Conservation (phyloP, 495 filamentous ascomycete species). For the Annulohypoxylon bovei region DNA sequence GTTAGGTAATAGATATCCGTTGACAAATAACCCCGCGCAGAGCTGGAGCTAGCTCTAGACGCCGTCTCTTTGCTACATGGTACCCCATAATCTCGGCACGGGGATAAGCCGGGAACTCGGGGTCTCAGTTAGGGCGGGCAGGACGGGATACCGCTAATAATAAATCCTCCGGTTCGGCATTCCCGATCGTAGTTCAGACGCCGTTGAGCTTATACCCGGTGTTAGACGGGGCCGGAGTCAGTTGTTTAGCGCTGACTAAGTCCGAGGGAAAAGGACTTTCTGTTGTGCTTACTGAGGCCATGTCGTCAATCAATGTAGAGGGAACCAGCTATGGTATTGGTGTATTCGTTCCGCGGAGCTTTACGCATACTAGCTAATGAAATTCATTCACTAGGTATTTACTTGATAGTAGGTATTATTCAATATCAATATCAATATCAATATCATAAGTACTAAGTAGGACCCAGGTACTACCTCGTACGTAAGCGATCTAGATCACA, state of each 20-base stretch:
- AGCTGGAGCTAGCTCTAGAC: constrained; percentile 23
- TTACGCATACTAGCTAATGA: neutral
- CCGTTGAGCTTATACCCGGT: constrained; percentile 16
- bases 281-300: neutral
- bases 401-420: too few relatives aligned
- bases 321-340: neutral
- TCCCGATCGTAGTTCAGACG: constrained; percentile 26
- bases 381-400: too few relatives aligned
- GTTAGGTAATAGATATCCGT: constrained; percentile 27
- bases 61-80: constrained; percentile 22
- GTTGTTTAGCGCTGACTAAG: constrained; percentile 9
- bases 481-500: too few relatives aligned
- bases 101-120: constrained; percentile 49
- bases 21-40: constrained; percentile 40
- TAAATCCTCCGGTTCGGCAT: constrained; percentile 35
- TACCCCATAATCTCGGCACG: constrained; percentile 28
- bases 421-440: too few relatives aligned
- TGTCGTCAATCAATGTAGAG: neutral
- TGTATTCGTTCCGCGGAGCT: neutral
- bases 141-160: constrained; percentile 27
- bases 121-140: neutral
- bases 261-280: constrained; percentile 4
- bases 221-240: constrained; percentile 12
- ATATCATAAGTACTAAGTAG: too few relatives aligned
- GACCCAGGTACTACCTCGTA: too few relatives aligned